Percentiles rank a stretch among this genome's conserved stretches.
Conservation (phyloP, 192 early-diverging fungal genomes). For the Mortierella hygrophila region DNA sequence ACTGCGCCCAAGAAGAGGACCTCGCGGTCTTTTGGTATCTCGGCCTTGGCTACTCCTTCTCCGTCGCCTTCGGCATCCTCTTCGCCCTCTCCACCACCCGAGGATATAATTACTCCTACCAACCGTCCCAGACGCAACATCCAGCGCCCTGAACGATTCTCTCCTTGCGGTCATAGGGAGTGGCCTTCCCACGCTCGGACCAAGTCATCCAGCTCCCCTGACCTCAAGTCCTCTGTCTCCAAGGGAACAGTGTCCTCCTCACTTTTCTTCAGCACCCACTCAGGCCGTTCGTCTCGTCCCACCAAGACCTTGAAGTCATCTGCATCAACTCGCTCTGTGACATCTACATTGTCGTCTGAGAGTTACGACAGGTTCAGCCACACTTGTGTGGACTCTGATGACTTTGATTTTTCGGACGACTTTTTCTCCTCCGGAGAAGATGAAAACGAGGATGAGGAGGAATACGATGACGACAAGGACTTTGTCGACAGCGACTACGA, state of each 20-base stretch:
- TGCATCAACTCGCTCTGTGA: neutral
- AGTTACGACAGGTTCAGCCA: neutral
- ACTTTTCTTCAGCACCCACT: neutral
- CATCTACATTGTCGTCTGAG: neutral
- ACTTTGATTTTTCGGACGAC: neutral
- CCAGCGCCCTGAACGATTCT: slow-evolving; percentile 14
- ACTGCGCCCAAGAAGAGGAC: neutral
- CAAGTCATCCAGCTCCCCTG: neutral
- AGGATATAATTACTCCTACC: neutral
- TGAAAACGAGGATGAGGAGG: too few species aligned
- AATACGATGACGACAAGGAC: neutral
- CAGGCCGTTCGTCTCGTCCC: neutral
- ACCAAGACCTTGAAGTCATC: neutral
- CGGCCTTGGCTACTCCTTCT: slow-evolving; percentile 12
- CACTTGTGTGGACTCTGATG: neutral
- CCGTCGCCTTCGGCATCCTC: slow-evolving; percentile 4
- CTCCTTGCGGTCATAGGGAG: neutral
- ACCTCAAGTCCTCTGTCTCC: neutral
- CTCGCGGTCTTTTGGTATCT: neutral
- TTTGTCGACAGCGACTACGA: neutral
- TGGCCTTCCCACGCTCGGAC: neutral
- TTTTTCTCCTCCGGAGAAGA: neutral
- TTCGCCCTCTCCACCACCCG: slow-evolving; percentile 2
- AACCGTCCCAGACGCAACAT: slow-evolving; percentile 18
- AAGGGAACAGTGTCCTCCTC: neutral